A percentile compares a stretch with the other conserved stretches of the same genome.
phyloP scores from a whole-genome alignment of 805 yeast genomes.

The Vanderwaltozyma tropicalis region DNA sequence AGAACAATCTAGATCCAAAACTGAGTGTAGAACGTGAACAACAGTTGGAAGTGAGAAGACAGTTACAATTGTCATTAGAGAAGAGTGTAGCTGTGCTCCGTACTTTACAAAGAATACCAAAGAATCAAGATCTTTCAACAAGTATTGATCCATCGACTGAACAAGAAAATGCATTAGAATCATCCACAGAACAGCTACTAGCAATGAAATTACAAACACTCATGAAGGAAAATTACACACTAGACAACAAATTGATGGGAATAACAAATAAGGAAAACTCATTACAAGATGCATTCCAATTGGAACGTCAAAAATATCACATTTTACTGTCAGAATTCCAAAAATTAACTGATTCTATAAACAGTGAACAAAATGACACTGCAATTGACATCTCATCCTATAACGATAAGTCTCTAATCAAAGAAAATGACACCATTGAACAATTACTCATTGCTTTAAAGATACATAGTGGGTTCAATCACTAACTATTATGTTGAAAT shows the following conservation, averaged over 20 bases:
- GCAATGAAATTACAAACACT: conserved; percentile 9
- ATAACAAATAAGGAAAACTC: conserved; percentile 4
- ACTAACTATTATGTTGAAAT: too few species aligned
- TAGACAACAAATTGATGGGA: conserved; percentile 9
- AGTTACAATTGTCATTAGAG: conserved; percentile 17
- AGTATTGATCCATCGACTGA: not conserved
- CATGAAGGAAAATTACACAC: conserved; percentile 11
- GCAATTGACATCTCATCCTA: not conserved
- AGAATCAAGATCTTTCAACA: not conserved
- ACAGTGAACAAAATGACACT: not conserved
- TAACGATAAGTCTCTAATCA: not conserved
- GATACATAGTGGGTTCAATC: conserved; percentile 10
- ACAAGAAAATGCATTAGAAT: not conserved
- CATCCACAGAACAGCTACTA: conserved; percentile 9
- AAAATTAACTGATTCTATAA: not conserved
- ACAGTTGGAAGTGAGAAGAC: conserved; percentile 11
- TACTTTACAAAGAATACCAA: conserved; percentile 8
- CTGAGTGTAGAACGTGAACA: conserved; percentile 3
- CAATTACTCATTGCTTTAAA: conserved; percentile 15
- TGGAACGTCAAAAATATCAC: not conserved
- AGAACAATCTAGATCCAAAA: not conserved
- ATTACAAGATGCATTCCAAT: conserved; percentile 1
- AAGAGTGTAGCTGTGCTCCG: conserved; percentile 15
- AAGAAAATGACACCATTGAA: conserved; percentile 11
- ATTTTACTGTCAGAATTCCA: not conserved